Base-by-base conservation (phyloP, 2,329 filamentous ascomycete genomes). In the Cercospora canescens region DNA sequence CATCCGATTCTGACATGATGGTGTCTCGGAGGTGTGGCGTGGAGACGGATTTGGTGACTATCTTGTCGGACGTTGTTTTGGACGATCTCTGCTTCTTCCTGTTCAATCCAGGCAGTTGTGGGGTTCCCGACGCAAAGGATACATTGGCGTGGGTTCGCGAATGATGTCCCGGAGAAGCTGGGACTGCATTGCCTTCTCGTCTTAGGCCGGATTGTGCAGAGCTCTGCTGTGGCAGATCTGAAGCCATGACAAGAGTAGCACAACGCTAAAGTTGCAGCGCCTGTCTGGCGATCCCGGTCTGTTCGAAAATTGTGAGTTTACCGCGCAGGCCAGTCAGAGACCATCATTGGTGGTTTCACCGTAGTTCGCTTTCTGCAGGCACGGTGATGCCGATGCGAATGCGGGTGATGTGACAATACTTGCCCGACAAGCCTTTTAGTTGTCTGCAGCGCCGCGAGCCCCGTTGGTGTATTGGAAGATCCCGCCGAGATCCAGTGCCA, bases 1-100 rank as follows among this genome's bases (percentile, higher is more conserved):
- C 87, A 37, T 86, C 84, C 50, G 78, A 79, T 60, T 82, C 81
- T 67, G 81, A 82, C 69, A 84, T 74, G 39, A 80, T 79, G 72
- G 77, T 70, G 61, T 78, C 80, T 71, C 79, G 81, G 73, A 84
- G 78, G 71, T 83, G 82, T 69, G 83, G 81, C 67, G 81, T 83
- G 16, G 83, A 84, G 6, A 78, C 76, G 61, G 70, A 70, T 57
- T 69, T 69, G 57, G 80, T 79, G 59, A 81, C 76, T 68, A 80
- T 77, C 64, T 83, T 77, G 59, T 77, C 75, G 35, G 73, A 66
- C 69, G 80, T 82, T 70, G 72, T 76, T 70, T 80, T 81, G 63
- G 77, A 77, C 2, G 76, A 70, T 54, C 77, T 77, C 69, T 75
- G 54, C 59, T 63, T 67, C 62, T 69, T 70, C 64, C 69, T 62